Conservation (phyloP, 305 asterid genomes). For the Fraxinus sp. region DNA sequence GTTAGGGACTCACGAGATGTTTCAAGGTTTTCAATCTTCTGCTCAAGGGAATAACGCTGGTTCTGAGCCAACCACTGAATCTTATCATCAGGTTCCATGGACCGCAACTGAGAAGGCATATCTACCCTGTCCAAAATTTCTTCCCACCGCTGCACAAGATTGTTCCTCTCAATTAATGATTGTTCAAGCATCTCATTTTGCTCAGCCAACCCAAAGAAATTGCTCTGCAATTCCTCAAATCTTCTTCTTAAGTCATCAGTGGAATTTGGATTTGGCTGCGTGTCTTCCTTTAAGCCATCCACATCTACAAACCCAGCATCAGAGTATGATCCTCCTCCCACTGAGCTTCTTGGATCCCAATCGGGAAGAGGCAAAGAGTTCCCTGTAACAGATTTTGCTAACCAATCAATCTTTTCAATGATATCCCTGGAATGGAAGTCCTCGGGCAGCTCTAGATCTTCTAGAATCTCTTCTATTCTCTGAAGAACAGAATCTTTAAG, state of each 20-base stretch:
- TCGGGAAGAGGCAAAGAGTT: conserved; percentile 53
- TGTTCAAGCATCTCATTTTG: conserved; percentile 99
- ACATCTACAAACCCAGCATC: conserved; percentile 58
- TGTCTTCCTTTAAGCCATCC: conserved; percentile 68
- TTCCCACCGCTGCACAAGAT: conserved; percentile 87
- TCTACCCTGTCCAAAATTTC: conserved; percentile 65
- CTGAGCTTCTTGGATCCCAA: conserved; percentile 65
- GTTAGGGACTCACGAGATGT: conserved; percentile 52
- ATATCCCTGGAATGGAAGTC: conserved; percentile 78
- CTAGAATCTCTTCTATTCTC: conserved; percentile 92
- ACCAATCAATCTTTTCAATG: conserved; percentile 88
- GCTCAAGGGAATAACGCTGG: conserved; percentile 65
- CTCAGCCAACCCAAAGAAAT: conserved; percentile 87
- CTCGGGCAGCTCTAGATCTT: conserved; percentile 93
- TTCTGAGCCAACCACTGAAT: conserved; percentile 46
- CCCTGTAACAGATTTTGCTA: conserved; percentile 67
- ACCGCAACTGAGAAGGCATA: conserved; percentile 77
- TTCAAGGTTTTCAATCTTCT: conserved; percentile 65
- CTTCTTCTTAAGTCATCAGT: conserved; percentile 66
- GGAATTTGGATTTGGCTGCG: conserved; percentile 44
- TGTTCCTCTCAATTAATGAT: conserved; percentile 86
- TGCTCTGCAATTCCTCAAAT: conserved; percentile 83
- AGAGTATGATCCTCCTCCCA: conserved; percentile 55
- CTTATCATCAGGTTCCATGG: conserved; percentile 81
- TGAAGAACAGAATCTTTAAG: conserved; percentile 93